A percentile compares a stretch with the other conserved stretches of the same genome.
Evolutionary conservation across 2,329 filamentous ascomycete genomes (phyloP).

Genomic region (Scleromitrula shiraiana): DNA sequence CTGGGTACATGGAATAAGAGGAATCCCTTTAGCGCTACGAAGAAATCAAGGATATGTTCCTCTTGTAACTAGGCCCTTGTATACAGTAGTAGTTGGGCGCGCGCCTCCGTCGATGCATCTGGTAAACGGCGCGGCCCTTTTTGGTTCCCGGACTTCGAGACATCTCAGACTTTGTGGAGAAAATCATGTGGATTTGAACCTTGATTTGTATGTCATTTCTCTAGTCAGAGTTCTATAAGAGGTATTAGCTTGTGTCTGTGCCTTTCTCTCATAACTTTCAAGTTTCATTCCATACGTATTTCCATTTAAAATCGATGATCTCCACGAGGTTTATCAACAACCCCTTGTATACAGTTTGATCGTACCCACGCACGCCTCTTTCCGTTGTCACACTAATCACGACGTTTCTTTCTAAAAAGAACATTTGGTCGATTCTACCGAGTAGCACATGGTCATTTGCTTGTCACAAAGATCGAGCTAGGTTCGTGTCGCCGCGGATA

Average conservation of each 20-base stretch:
- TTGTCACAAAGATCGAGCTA: conserved; percentile 15
- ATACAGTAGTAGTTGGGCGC: too few species aligned
- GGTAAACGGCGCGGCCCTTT: conserved; percentile 7
- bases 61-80: too few species aligned
- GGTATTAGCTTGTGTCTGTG: neutral
- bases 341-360: conserved; percentile 7
- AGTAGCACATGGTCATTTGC: conserved; percentile 19
- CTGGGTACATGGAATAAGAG: neutral
- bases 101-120: neutral
- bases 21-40: neutral
- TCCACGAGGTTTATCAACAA: neutral
- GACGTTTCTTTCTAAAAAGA: conserved; percentile 7
- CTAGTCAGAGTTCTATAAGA: neutral
- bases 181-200: too few species aligned
- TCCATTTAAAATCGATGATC: neutral
- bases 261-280: too few species aligned
- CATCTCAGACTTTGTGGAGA: conserved; percentile 4
- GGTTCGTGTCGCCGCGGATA: conserved; percentile 19
- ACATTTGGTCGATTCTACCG: conserved; percentile 14
- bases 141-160: conserved; percentile 1
- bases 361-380: conserved; percentile 4
- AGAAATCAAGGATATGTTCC: too few species aligned
- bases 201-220: neutral
- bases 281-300: too few species aligned
- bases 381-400: conserved; percentile 6